These are phyloP conservation scores for Acer negundo DNA, from an alignment of 345 rosid genomes.

Conservation along the genomic window DNA sequence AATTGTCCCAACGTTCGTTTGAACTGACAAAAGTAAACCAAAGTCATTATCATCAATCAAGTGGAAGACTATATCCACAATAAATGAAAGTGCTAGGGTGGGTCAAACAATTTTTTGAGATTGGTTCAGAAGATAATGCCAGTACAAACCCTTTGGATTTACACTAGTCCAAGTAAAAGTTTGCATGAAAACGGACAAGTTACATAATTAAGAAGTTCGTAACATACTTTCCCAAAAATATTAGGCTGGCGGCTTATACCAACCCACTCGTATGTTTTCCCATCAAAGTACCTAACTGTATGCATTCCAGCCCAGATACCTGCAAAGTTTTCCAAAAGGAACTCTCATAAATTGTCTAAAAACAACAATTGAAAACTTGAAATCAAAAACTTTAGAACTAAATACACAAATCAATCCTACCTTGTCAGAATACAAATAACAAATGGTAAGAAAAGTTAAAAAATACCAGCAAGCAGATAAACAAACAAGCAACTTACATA, in stretches of 20 bases:
- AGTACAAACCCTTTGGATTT: background rate
- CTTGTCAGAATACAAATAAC: no score
- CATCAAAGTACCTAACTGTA: constrained; percentile 92
- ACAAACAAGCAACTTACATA: background rate
- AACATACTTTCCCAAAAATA: constrained; percentile 75
- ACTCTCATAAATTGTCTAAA: background rate
- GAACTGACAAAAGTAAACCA: constrained; percentile 49
- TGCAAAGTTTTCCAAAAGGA: constrained; percentile 29
- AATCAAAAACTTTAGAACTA: background rate
- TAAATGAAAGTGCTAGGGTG: background rate
- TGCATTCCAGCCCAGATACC: constrained; percentile 99
- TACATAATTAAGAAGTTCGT: background rate
- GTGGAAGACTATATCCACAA: background rate
- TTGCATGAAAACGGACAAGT: background rate
- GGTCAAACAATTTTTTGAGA: background rate
- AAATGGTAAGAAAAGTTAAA: no score
- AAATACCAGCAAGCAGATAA: background rate
- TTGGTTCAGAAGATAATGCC: background rate
- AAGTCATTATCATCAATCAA: background rate
- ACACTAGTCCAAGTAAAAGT: background rate
- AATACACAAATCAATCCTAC: background rate
- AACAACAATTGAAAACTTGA: background rate
- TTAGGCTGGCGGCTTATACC: constrained; percentile 97
- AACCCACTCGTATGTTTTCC: constrained; percentile 98
- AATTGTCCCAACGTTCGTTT: constrained; percentile 90